Evolutionary conservation across 148 eudicot genomes (phyloP).

Genomic region (Camellia granthamiana): DNA sequence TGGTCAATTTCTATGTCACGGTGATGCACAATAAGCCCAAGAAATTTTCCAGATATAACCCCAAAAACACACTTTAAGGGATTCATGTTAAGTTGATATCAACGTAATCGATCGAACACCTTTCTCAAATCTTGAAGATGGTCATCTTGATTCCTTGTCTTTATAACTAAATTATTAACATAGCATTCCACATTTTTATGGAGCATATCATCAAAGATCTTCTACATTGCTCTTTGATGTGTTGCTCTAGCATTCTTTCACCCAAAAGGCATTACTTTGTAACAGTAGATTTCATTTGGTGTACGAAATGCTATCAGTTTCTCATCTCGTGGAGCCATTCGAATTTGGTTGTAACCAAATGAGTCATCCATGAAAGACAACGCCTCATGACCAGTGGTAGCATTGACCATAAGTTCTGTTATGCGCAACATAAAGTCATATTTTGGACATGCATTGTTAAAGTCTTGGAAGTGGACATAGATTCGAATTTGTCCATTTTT

Average conservation of each 20-base stretch:
- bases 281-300: not conserved
- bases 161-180: conserved; percentile 2
- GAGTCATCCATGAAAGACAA: not conserved
- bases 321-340: too few relatives aligned
- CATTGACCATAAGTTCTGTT: not conserved
- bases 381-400: not conserved
- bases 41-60: conserved; percentile 11
- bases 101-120: not conserved
- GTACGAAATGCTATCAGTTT: not conserved
- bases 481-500: conserved; percentile 10
- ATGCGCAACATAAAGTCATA: not conserved
- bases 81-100: conserved; percentile 11
- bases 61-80: conserved; percentile 12
- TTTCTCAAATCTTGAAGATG: too few relatives aligned
- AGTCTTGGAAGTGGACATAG: not conserved
- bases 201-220: conserved; percentile 17
- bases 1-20: conserved; percentile 10
- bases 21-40: not conserved
- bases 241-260: conserved; percentile 5
- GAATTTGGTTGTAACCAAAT: not conserved
- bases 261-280: conserved; percentile 18
- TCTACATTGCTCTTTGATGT: conserved; percentile 9
- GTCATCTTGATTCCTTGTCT: too few relatives aligned
- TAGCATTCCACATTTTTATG: conserved; percentile 18
- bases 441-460: not conserved